Evolutionary conservation across 2,329 filamentous ascomycete genomes (phyloP).

Genomic region (Aspergillus sclerotialis): DNA sequence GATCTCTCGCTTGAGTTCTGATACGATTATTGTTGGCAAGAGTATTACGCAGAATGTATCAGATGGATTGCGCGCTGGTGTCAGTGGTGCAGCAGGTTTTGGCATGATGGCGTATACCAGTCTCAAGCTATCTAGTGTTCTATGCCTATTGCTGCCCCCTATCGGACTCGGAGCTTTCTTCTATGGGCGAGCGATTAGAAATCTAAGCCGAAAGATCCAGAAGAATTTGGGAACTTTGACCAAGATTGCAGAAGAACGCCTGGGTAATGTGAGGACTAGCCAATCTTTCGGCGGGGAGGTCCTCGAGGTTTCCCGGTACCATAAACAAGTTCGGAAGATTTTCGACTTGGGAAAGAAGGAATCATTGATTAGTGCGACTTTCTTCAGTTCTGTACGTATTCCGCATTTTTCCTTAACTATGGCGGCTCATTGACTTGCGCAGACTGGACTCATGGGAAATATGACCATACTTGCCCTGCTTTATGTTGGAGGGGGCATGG

Average conservation of each 20-base stretch:
- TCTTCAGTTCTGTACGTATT: slow-evolving; percentile 60
- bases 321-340: slow-evolving; percentile 83
- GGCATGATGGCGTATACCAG: slow-evolving; percentile 94
- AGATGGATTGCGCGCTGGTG: slow-evolving; percentile 83
- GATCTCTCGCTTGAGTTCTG: slow-evolving; percentile 89
- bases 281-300: slow-evolving; percentile 94
- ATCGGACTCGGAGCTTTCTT: slow-evolving; percentile 86
- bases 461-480: slow-evolving; percentile 91
- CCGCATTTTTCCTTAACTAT: too few species aligned
- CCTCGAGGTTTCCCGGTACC: slow-evolving; percentile 85
- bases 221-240: slow-evolving; percentile 87
- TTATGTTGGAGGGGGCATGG: slow-evolving; percentile 84
- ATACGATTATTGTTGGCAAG: slow-evolving; percentile 97
- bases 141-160: slow-evolving; percentile 82
- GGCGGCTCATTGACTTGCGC: slow-evolving; percentile 31
- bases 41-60: slow-evolving; percentile 97
- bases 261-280: slow-evolving; percentile 93
- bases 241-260: slow-evolving; percentile 95
- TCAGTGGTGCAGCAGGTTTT: slow-evolving; percentile 85
- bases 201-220: slow-evolving; percentile 85
- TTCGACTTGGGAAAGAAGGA: slow-evolving; percentile 83
- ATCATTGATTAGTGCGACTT: slow-evolving; percentile 80
- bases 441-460: slow-evolving; percentile 88
- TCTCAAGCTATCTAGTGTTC: slow-evolving; percentile 77
- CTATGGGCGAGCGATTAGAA: slow-evolving; percentile 82